These are phyloP conservation scores for Mariannaea sp. DNA, from an alignment of 2,329 filamentous ascomycete species.

Conservation along the genomic window DNA sequence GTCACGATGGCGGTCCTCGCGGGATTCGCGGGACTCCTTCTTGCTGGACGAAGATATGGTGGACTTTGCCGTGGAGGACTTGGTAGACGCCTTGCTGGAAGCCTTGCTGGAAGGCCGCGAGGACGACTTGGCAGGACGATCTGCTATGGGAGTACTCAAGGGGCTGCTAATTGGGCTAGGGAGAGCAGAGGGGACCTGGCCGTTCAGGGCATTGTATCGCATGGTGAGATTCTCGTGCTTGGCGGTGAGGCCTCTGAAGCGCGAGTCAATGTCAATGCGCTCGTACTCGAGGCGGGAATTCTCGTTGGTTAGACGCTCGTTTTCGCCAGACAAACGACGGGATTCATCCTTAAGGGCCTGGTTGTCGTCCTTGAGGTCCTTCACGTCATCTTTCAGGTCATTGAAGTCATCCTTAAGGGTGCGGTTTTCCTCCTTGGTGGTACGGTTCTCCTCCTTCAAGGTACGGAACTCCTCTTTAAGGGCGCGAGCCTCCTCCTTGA, in stretches of 20 bases:
- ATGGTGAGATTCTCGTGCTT: slow-evolving; percentile 39
- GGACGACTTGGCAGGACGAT: slow-evolving; percentile 36
- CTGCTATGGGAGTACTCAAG: slow-evolving; percentile 30
- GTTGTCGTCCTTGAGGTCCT: slow-evolving; percentile 36
- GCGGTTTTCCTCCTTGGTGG: slow-evolving; percentile 35
- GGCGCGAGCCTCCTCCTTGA: slow-evolving; percentile 30
- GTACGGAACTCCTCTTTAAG: slow-evolving; percentile 36
- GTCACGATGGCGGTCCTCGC: slow-evolving; percentile 31
- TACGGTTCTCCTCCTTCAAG: slow-evolving; percentile 36
- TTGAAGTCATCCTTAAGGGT: slow-evolving; percentile 33
- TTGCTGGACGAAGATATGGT: slow-evolving; percentile 31
- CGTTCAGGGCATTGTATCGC: slow-evolving; percentile 37
- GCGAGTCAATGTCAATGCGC: slow-evolving; percentile 35
- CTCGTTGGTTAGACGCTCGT: slow-evolving; percentile 31
- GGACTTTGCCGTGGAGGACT: slow-evolving; percentile 20
- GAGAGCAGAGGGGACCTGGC: slow-evolving; percentile 29
- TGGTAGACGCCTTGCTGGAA: slow-evolving; percentile 40
- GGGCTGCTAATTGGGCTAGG: slow-evolving; percentile 35
- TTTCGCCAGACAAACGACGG: slow-evolving; percentile 11
- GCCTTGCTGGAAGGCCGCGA: slow-evolving; percentile 38
- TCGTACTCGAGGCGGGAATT: slow-evolving; percentile 39
- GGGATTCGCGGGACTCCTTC: slow-evolving; percentile 35
- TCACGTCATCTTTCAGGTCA: slow-evolving; percentile 36
- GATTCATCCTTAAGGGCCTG: slow-evolving; percentile 33
- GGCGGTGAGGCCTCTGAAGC: slow-evolving; percentile 37